Conservation (phyloP, 1,139 yeast species). For the Saccharomyces hybrid region DNA sequence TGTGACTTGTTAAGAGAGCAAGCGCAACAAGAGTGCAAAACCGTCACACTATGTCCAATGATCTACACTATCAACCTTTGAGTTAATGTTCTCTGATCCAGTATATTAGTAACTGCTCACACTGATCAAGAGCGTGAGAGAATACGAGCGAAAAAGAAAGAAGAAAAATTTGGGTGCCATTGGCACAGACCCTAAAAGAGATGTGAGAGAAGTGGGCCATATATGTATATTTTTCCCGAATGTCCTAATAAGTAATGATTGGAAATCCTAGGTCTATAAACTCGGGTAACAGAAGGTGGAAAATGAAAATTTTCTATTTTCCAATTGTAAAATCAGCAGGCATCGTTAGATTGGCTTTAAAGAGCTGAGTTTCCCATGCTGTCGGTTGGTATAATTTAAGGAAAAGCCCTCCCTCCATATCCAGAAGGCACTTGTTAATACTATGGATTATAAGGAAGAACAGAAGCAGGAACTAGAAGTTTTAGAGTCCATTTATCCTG, state of each 20-base stretch:
- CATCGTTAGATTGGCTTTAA: neutral
- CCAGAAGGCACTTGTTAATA: neutral
- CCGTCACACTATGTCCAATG: neutral
- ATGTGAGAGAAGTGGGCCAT: neutral
- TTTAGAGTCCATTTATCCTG: conserved; percentile 85
- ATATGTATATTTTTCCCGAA: neutral
- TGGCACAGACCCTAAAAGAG: neutral
- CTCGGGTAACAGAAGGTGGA: neutral
- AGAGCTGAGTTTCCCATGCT: neutral
- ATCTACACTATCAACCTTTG: neutral
- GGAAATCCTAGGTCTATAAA: neutral
- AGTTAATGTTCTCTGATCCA: neutral
- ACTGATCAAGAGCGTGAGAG: neutral
- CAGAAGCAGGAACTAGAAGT: conserved; percentile 77
- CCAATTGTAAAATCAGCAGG: neutral
- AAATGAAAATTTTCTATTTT: neutral
- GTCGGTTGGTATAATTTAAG: neutral
- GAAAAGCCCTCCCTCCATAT: neutral
- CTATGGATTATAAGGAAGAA: conserved; percentile 67
- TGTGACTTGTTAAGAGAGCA: neutral
- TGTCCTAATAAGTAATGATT: neutral
- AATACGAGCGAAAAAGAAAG: neutral
- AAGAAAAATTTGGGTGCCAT: neutral
- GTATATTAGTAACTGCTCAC: neutral
- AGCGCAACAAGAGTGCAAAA: neutral